These are phyloP conservation scores for Dittrichia graveolens DNA, from an alignment of 129 eudicot genomes.

Conservation along the genomic window DNA sequence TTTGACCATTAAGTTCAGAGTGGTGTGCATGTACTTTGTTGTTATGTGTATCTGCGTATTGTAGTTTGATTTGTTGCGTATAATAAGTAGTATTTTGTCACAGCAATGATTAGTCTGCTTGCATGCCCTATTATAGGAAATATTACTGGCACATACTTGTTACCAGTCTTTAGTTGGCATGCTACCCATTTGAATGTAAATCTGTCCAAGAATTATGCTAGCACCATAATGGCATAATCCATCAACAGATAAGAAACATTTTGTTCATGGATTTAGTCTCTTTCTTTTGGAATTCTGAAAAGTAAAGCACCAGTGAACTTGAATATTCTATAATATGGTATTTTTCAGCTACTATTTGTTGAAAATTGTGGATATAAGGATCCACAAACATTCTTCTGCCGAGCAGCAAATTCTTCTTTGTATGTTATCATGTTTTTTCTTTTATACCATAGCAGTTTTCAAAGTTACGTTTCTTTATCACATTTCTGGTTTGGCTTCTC, in stretches of 20 bases:
- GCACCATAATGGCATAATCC: not conserved
- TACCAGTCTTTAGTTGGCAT: not conserved
- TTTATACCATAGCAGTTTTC: conserved; percentile 8
- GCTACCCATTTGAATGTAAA: not conserved
- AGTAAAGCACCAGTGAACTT: not conserved
- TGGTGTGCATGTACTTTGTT: too few relatives aligned
- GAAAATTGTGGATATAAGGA: not conserved
- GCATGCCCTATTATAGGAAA: not conserved
- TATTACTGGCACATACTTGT: not conserved
- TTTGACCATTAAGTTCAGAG: too few relatives aligned
- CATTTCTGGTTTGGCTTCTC: conserved; percentile 2
- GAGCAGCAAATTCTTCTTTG: not conserved
- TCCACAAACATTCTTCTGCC: not conserved
- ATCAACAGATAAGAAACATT: not conserved
- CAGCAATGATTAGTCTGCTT: too few relatives aligned
- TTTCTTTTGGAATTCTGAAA: not conserved
- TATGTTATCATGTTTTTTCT: conserved; percentile 4
- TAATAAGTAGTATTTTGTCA: too few relatives aligned
- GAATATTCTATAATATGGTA: not conserved
- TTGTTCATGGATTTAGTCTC: not conserved
- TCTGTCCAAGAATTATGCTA: not conserved
- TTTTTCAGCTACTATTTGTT: not conserved
- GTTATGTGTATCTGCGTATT: too few relatives aligned
- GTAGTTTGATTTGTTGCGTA: too few relatives aligned
- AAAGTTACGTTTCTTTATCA: not conserved